Conservation (phyloP, 202 grass and related monocot species). For the Schoenoplectus tabernaemontani region DNA sequence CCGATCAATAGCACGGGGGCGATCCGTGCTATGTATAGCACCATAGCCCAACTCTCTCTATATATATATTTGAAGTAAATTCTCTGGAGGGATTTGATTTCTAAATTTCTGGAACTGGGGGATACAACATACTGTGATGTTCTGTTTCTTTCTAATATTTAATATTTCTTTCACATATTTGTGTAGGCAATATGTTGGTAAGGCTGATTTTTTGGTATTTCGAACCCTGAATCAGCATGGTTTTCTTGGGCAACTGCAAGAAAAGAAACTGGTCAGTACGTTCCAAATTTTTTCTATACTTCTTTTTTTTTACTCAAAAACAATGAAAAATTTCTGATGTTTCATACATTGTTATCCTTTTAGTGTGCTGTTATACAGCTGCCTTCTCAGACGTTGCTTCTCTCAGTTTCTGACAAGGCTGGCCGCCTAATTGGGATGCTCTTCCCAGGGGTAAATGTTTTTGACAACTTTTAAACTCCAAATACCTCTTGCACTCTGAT, state of each 20-base stretch:
- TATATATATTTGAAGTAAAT: no score
- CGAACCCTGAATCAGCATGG: conserved; percentile 88
- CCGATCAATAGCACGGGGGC: no score
- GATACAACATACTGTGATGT: neutral
- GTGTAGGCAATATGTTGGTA: conserved; percentile 88
- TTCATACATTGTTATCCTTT: conserved; percentile 20
- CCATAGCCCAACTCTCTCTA: no score
- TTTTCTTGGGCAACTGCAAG: conserved; percentile 94
- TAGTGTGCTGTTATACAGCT: conserved; percentile 97
- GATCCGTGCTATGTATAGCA: no score
- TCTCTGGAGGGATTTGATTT: neutral
- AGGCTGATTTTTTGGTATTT: conserved; percentile 90
- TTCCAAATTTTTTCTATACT: conserved; percentile 5
- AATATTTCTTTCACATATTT: conserved; percentile 13
- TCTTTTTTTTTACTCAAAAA: neutral
- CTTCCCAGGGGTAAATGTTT: conserved; percentile 66
- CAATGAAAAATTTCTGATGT: neutral
- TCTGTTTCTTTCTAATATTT: conserved; percentile 24
- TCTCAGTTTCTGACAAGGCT: conserved; percentile 90
- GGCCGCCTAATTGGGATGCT: conserved; percentile 91
- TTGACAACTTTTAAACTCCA: neutral
- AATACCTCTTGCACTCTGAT: no score
- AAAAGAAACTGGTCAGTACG: conserved; percentile 83
- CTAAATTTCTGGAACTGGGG: neutral
- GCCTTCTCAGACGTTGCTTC: conserved; percentile 81